phyloP scores from a whole-genome alignment of 192 early-diverging fungal genomes.

The Dissophora globulifera region DNA sequence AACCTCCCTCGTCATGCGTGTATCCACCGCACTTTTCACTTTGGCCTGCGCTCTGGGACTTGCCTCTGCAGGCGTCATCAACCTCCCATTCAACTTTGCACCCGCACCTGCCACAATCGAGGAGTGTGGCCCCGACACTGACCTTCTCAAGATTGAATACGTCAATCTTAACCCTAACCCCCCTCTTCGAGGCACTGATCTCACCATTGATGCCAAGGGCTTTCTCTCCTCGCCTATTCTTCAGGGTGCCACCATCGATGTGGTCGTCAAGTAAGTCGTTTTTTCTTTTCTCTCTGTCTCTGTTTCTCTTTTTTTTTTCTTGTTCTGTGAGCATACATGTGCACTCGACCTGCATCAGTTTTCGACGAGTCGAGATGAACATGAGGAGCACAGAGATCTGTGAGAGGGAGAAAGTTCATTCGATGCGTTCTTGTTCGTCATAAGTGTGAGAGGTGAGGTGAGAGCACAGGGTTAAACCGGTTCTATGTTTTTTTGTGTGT shows the following conservation, averaged over 20 bases:
- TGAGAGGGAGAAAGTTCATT: too few species aligned
- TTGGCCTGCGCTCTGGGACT: constrained; percentile 32
- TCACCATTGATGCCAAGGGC: constrained; percentile 59
- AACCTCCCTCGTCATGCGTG: too few species aligned
- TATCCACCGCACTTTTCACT: constrained; percentile 24
- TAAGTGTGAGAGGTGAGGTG: background rate
- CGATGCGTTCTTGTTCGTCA: too few species aligned
- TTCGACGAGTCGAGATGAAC: too few species aligned
- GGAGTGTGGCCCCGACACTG: constrained; percentile 13
- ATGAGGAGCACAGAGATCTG: too few species aligned
- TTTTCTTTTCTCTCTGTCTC: background rate
- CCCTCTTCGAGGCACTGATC: constrained; percentile 56
- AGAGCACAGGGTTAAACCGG: too few species aligned
- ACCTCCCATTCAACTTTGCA: background rate
- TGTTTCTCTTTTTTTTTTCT: background rate
- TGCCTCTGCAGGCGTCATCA: background rate
- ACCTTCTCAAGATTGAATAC: constrained; percentile 54
- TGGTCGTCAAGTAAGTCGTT: constrained; percentile 61
- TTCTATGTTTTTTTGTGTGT: too few species aligned
- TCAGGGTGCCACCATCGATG: constrained; percentile 54
- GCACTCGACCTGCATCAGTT: too few species aligned
- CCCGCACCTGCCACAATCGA: constrained; percentile 19
- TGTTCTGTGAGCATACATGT: background rate
- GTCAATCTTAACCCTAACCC: constrained; percentile 60
- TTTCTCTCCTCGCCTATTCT: constrained; percentile 51